Conservation (phyloP, 306 rosid species). For the Dryas drummondii region DNA sequence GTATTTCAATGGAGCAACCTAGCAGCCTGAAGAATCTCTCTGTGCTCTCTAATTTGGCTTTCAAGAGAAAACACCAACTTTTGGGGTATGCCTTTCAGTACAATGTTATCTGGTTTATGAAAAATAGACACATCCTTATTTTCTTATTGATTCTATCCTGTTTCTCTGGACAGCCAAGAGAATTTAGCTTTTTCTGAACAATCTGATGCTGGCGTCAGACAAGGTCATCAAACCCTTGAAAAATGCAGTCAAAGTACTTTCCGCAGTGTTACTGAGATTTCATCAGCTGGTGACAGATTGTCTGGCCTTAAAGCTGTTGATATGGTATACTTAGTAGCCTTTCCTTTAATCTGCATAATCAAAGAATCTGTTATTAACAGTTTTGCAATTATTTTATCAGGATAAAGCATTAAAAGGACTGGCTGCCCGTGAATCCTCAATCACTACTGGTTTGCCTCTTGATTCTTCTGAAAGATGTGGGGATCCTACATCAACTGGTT, state of each 20-base stretch:
- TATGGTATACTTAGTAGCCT: slow-evolving; percentile 53
- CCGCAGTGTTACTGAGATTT: slow-evolving; percentile 76
- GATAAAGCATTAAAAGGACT: slow-evolving; percentile 87
- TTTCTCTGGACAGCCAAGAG: slow-evolving; percentile 46
- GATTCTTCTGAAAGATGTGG: slow-evolving; percentile 40
- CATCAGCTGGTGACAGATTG: slow-evolving; percentile 53
- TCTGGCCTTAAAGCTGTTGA: slow-evolving; percentile 59
- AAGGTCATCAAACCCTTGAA: slow-evolving; percentile 47
- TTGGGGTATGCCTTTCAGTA: slow-evolving; percentile 42
- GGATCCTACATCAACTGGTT: slow-evolving; percentile 37
- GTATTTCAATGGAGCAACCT: slow-evolving; percentile 48
- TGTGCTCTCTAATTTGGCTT: slow-evolving; percentile 38
- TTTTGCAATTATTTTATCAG: slow-evolving; percentile 36
- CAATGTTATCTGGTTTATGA: slow-evolving; percentile 3
- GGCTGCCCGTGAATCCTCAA: slow-evolving; percentile 40
- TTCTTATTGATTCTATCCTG: slow-evolving; percentile 22
- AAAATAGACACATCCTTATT: not conserved
- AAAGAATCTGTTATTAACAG: slow-evolving; percentile 10
- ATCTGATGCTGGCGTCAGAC: slow-evolving; percentile 27
- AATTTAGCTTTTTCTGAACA: slow-evolving; percentile 37
- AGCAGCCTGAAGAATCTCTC: slow-evolving; percentile 45
- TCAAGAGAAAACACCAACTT: slow-evolving; percentile 46
- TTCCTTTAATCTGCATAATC: slow-evolving; percentile 4
- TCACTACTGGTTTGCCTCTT: slow-evolving; percentile 38
- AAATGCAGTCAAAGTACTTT: slow-evolving; percentile 61